Percentiles rank a stretch among this genome's conserved stretches.
phyloP scores from a whole-genome alignment of 1,139 yeast species.

The Eremothecium gossypii region DNA sequence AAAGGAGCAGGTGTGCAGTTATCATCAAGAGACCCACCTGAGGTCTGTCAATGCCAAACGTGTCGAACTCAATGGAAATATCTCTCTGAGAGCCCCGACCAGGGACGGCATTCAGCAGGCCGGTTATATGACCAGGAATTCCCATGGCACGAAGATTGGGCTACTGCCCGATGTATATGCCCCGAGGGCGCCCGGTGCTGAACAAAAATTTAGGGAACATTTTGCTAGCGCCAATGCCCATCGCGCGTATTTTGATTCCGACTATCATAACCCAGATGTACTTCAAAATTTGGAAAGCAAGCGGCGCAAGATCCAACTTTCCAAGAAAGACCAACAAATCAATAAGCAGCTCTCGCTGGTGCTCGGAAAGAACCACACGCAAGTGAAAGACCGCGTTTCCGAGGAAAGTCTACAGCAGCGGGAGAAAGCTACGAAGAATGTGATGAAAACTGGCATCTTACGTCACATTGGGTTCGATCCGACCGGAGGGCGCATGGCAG shows the following conservation, averaged over 20 bases:
- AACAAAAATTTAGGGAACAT: conserved; percentile 17
- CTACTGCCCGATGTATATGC: background rate
- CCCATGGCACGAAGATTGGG: conserved; percentile 5
- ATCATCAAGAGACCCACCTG: conserved; percentile 54
- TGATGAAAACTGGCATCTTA: conserved; percentile 35
- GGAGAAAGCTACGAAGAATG: conserved; percentile 27
- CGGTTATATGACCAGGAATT: conserved; percentile 21
- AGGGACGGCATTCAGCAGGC: conserved; percentile 34
- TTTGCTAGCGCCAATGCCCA: conserved; percentile 36
- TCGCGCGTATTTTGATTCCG: conserved; percentile 40
- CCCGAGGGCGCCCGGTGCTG: background rate
- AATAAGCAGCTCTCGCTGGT: conserved; percentile 14
- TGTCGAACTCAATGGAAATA: conserved; percentile 64
- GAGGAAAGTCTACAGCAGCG: conserved; percentile 20
- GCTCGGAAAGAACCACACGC: conserved; percentile 5
- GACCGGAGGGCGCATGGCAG: conserved; percentile 28
- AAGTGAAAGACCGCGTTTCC: background rate
- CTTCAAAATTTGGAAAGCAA: conserved; percentile 30
- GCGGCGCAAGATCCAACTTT: conserved; percentile 22
- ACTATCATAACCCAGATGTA: conserved; percentile 41
- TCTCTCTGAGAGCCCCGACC: conserved; percentile 37
- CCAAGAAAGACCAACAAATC: conserved; percentile 17
- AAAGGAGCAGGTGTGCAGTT: conserved; percentile 53
- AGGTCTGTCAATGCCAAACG: conserved; percentile 48
- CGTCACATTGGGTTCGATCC: conserved; percentile 47